Percentiles rank a stretch among this genome's conserved stretches.
Conservation (phyloP, 139 green algal genomes). For the Auxenochlorella pyrenoidosa region DNA sequence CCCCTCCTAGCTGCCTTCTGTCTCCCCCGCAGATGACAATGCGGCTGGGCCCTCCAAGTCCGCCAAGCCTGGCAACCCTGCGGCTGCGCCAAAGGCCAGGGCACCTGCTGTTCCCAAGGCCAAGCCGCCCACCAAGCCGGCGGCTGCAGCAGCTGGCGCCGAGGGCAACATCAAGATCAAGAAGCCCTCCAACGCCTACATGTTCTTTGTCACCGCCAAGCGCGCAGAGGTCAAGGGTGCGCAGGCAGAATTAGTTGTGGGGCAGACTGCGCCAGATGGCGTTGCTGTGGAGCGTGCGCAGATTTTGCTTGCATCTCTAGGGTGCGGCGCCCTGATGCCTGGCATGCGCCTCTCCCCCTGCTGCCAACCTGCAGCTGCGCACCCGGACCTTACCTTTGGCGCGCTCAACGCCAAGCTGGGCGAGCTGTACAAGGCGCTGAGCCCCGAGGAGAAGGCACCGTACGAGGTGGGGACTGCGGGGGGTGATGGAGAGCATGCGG, state of each 20-base stretch:
- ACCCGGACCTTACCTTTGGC: neutral
- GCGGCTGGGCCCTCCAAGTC: neutral
- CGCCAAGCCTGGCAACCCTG: neutral
- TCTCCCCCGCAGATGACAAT: neutral
- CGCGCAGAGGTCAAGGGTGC: conserved; percentile 22
- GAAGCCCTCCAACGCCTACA: conserved; percentile 8
- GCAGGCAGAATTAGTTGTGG: neutral
- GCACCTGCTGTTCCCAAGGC: neutral
- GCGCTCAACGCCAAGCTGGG: neutral
- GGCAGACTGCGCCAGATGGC: neutral
- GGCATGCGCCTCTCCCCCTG: neutral
- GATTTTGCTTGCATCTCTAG: no score
- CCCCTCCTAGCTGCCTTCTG: neutral
- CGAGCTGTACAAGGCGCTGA: conserved; percentile 12
- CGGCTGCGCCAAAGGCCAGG: neutral
- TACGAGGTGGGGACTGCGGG: neutral
- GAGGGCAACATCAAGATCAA: conserved; percentile 8
- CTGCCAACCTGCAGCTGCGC: neutral
- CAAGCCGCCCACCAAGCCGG: conserved; percentile 11
- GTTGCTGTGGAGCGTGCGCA: no score
- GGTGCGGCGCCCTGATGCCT: no score
- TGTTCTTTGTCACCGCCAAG: neutral
- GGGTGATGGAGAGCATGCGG: neutral
- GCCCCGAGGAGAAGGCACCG: neutral
- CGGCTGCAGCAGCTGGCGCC: neutral